phyloP scores from a whole-genome alignment of 768 basidiomycete genomes.

The Mycena pura region DNA sequence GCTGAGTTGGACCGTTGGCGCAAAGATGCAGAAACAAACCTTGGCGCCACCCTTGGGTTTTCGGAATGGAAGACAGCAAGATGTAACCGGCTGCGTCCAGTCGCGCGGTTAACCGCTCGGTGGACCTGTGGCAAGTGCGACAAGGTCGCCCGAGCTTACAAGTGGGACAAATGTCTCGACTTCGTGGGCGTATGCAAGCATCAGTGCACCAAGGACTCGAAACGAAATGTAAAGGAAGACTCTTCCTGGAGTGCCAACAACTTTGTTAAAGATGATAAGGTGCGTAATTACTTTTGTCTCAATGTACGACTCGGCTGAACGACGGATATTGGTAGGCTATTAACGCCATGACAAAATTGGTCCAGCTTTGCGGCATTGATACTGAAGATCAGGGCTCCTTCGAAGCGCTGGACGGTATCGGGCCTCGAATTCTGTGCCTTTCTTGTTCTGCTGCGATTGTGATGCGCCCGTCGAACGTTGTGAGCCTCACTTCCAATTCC shows the following conservation, averaged over 20 bases:
- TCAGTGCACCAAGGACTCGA: conserved; percentile 50
- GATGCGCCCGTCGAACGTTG: conserved; percentile 56
- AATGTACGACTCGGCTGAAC: background rate
- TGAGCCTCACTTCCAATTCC: conserved; percentile 34
- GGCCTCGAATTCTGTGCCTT: conserved; percentile 48
- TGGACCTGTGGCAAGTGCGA: conserved; percentile 65
- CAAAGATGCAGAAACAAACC: conserved; percentile 45
- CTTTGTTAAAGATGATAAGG: conserved; percentile 69
- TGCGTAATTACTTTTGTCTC: conserved; percentile 27
- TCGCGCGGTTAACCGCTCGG: conserved; percentile 62
- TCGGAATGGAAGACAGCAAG: conserved; percentile 59
- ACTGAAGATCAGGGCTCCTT: conserved; percentile 37
- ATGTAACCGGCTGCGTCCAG: conserved; percentile 56
- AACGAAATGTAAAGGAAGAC: conserved; percentile 27
- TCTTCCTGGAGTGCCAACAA: conserved; percentile 54
- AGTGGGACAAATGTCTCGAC: conserved; percentile 55
- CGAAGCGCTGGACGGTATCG: conserved; percentile 30
- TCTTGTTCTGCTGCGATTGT: conserved; percentile 57
- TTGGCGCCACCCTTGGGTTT: conserved; percentile 57
- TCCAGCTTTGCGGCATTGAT: conserved; percentile 38
- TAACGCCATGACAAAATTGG: conserved; percentile 45
- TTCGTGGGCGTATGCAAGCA: conserved; percentile 67
- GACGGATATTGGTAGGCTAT: conserved; percentile 49
- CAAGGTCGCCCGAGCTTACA: conserved; percentile 40
- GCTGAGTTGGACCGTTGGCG: conserved; percentile 59